Base-by-base conservation (phyloP, 176 grass and related monocot genomes). In the Areca catechu region DNA sequence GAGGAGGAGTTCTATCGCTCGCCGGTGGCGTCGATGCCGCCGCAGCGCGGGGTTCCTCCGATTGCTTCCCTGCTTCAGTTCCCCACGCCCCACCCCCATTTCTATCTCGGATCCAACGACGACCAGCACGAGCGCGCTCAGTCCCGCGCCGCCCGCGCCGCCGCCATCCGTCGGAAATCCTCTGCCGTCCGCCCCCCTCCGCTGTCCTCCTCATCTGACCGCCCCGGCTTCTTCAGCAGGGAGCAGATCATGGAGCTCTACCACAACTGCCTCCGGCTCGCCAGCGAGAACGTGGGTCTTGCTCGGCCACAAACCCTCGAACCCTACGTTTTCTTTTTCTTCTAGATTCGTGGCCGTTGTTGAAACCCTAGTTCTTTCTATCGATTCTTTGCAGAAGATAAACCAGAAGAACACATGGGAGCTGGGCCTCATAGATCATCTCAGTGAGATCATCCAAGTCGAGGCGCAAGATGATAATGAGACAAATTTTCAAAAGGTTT, bases 331-430 rank as follows among this genome's bases (percentile, higher is more conserved):
- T 49, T 24, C 52, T 21, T 61, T 62, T 34, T 16, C 12, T 10
- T 7, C 34, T 37, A 10, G 34, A 12, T 37, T 37, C 34, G 34
- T 37, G 7, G 34, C 34, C 34, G 34, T 37, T 37, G 34, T 37
- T 37, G 7, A 37, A 37, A 37, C 53, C 3, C 22, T 68, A 0
- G n/a, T 56, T 37, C 22, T 29, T 2, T 20, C 48, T 53, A 0
- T 54, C 51, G 22, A 5, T 15, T 48, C 59, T 55, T 20, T 56
- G 66, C 81, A 97, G 93, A 97, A 97, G 70, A 91, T 97, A 21
- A 97, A 91, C 76, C 87, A 97, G 65, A 97, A 92, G 79, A 97
- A 97, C 49, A 97, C 93, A 21, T 97, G 93, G 93, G 93, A 91
- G 62, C 66, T 92, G 48, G 76, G 87, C 15, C 83, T 97, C 21